Percentiles rank a stretch among this genome's conserved stretches.
Conservation (phyloP, 306 rosid genomes). For the Vigna unguiculata region DNA sequence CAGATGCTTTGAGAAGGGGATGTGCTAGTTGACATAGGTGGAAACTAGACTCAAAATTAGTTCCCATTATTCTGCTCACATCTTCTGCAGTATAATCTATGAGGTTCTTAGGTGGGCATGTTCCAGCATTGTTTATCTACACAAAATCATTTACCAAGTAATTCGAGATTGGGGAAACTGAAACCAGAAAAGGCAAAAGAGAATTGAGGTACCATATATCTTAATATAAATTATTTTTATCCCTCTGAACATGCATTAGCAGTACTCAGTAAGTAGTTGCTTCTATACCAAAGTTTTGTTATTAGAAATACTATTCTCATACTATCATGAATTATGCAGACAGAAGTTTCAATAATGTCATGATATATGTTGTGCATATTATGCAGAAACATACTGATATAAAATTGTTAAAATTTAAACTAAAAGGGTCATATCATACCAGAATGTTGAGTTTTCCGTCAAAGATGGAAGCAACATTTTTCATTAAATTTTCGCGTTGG, state of each 20-base stretch:
- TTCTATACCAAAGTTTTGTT: neutral
- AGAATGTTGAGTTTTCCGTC: constrained; percentile 48
- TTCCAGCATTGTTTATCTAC: constrained; percentile 60
- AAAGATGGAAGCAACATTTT: constrained; percentile 15
- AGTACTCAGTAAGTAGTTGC: too few relatives aligned
- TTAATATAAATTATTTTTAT: too few relatives aligned
- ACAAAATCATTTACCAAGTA: too few relatives aligned
- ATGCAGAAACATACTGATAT: too few relatives aligned
- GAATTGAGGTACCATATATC: too few relatives aligned
- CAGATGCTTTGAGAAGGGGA: constrained; percentile 53
- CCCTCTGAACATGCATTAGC: too few relatives aligned
- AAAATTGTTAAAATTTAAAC: neutral
- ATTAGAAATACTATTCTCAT: too few relatives aligned
- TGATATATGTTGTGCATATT: too few relatives aligned
- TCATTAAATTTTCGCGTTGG: constrained; percentile 36
- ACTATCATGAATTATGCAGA: too few relatives aligned
- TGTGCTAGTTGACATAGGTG: constrained; percentile 54
- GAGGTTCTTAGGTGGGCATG: neutral
- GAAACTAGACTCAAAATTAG: constrained; percentile 48
- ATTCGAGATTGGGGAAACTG: too few relatives aligned
- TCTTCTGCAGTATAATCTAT: constrained; percentile 38
- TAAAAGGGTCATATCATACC: constrained; percentile 7
- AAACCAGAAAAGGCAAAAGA: too few relatives aligned
- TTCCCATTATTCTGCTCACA: constrained; percentile 8
- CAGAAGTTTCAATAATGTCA: too few relatives aligned